These are phyloP conservation scores for Blastocystis sp. DNA, from an alignment of 352 stramenopile genomes.

Conservation along the genomic window DNA sequence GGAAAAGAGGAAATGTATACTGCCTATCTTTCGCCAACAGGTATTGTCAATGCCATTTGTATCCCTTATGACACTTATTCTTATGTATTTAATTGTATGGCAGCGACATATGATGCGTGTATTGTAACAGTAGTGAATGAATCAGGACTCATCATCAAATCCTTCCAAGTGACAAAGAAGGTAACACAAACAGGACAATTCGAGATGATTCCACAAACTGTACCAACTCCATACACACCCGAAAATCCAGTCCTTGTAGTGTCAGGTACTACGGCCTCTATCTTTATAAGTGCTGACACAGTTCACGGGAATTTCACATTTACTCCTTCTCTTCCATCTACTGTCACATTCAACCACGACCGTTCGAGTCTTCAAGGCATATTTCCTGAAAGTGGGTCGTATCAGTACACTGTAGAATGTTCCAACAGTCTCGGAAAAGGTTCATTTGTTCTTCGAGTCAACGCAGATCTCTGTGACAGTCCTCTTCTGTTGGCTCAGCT, in stretches of 20 bases:
- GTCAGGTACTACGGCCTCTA: background rate
- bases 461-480: background rate
- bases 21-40: background rate
- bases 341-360: background rate
- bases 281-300: background rate
- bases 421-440: background rate
- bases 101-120: background rate
- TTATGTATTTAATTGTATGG: background rate
- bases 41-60: background rate
- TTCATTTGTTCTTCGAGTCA: background rate
- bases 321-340: background rate
- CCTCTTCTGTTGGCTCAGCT: background rate
- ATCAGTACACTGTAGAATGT: background rate
- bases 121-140: background rate
- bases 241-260: background rate
- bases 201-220: background rate
- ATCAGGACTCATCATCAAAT: background rate
- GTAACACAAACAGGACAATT: background rate
- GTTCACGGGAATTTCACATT: background rate
- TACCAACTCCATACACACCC: background rate
- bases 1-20: background rate
- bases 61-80: background rate
- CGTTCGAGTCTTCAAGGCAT: background rate
- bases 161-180: background rate
- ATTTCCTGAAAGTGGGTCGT: background rate